Base-by-base conservation (phyloP, 73 alveolate genomes). In the Effrenium voratum region DNA sequence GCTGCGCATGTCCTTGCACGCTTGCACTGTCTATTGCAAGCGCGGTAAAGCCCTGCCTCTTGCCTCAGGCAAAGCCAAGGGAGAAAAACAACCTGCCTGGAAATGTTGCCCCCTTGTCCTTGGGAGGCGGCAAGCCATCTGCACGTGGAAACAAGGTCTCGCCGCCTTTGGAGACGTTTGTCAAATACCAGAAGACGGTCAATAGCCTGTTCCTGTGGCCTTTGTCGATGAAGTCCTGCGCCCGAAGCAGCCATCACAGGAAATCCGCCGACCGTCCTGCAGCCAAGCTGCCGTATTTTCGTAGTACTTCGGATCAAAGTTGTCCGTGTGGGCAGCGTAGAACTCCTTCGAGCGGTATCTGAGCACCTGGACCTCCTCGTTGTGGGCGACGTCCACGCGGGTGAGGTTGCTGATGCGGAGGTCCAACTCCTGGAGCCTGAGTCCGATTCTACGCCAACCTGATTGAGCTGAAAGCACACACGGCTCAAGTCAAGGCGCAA, bases 241-340 rank as follows among this genome's bases (percentile, higher is more conserved):
- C 50, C 40, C 19, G 49, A 24, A 46, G n/a, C 60, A 38, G 30
- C 36, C 45, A 34, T n/a, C 91, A 80, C n/a, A 19, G 49, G 81
- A 32, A 28, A 46, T 0, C 73, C 2, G 79, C 24, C 28, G 60
- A 16, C 52, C 30, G 12, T 73, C 30, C 52, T 32, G 8, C 8
- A 0, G 26, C 52, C 47, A 73, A 28, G n/a, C 16, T 34, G 47
- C 36, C 52, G 84, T 0, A 26, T 70, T 87, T 28, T 87, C 84
- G 73, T 91, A 91, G 88, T 45, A 91, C 44, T 55, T 76, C 5
- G 98, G 98, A 47, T 91, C 98, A n/a, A 72, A 91, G 75, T 91
- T 91, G 66, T 91, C 98, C 10, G 59, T 73, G 91, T 91, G 98
- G 36, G 98, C 98, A 28, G 98, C 98, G 15, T 91, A 91, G 91